phyloP scores from a whole-genome alignment of 1,139 yeast genomes.

The Candida freyschussii region DNA sequence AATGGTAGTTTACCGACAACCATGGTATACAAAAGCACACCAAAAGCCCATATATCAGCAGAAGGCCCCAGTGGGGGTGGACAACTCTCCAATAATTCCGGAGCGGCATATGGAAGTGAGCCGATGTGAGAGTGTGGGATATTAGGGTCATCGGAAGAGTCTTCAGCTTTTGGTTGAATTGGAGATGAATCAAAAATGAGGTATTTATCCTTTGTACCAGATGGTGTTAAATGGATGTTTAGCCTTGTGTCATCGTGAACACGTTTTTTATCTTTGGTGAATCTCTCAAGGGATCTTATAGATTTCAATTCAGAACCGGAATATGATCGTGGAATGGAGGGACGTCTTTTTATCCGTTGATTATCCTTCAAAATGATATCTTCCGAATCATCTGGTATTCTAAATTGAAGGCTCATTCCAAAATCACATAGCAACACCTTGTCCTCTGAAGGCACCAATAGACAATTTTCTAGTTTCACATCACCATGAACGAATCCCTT shows the following conservation, averaged over 20 bases:
- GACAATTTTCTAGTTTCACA: conserved; percentile 79
- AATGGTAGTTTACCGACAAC: conserved; percentile 75
- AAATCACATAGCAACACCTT: conserved; percentile 69
- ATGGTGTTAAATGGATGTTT: conserved; percentile 4
- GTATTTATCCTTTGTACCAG: conserved; percentile 1
- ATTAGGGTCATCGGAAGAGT: conserved; percentile 13
- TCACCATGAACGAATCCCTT: conserved; percentile 83
- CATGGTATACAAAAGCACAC: conserved; percentile 72
- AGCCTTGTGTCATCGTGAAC: conserved; percentile 30
- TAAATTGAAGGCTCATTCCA: conserved; percentile 59
- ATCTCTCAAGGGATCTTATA: conserved; percentile 21
- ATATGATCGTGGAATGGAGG: conserved; percentile 41
- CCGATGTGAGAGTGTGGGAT: conserved; percentile 73
- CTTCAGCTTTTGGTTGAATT: conserved; percentile 10
- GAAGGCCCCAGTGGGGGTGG: conserved; percentile 69
- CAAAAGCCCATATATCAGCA: conserved; percentile 90
- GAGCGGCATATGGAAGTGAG: conserved; percentile 88
- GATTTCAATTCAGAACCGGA: conserved; percentile 28
- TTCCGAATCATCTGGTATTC: conserved; percentile 29
- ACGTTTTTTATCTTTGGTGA: conserved; percentile 23
- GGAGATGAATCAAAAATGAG: conserved; percentile 13
- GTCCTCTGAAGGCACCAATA: conserved; percentile 37
- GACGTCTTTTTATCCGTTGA: conserved; percentile 19
- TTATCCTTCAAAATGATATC: conserved; percentile 12
- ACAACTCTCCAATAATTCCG: conserved; percentile 65